Evolutionary conservation across 345 rosid genomes (phyloP).

Genomic region (Kandelia obovata): DNA sequence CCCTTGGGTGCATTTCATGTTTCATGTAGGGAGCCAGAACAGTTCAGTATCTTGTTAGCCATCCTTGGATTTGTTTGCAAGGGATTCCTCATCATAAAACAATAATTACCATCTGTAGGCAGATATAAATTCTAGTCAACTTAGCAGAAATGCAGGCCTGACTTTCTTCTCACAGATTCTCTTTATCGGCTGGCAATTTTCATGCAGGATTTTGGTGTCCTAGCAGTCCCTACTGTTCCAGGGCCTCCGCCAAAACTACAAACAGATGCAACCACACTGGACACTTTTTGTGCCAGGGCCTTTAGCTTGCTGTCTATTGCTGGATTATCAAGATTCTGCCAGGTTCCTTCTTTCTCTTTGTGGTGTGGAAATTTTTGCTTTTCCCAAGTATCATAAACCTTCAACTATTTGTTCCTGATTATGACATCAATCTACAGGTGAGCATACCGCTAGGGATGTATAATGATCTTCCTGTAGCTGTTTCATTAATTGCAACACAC

Average conservation of each 20-base stretch:
- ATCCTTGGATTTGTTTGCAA: no score
- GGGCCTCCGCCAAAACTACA: slow-evolving; percentile 76
- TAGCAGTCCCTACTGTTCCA: slow-evolving; percentile 77
- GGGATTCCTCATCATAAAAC: no score
- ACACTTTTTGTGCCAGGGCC: slow-evolving; percentile 49
- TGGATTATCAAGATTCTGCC: slow-evolving; percentile 87
- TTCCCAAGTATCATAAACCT: neutral
- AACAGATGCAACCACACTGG: slow-evolving; percentile 48
- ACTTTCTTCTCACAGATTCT: no score
- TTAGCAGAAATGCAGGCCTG: no score
- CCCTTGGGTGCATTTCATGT: no score
- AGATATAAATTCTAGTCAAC: no score
- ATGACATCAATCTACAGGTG: slow-evolving; percentile 41
- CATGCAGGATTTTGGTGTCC: slow-evolving; percentile 56
- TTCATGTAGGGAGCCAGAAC: no score
- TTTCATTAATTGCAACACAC: slow-evolving; percentile 66
- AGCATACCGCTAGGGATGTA: slow-evolving; percentile 61
- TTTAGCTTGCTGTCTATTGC: slow-evolving; percentile 71
- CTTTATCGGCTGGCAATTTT: neutral
- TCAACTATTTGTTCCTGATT: neutral
- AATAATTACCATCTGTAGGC: no score
- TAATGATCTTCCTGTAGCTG: slow-evolving; percentile 53
- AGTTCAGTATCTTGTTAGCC: no score
- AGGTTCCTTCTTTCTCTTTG: slow-evolving; percentile 36
- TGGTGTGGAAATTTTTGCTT: neutral